These are phyloP conservation scores for Umbelopsis sp. DNA, from an alignment of 192 early-diverging fungal species.

Conservation along the genomic window DNA sequence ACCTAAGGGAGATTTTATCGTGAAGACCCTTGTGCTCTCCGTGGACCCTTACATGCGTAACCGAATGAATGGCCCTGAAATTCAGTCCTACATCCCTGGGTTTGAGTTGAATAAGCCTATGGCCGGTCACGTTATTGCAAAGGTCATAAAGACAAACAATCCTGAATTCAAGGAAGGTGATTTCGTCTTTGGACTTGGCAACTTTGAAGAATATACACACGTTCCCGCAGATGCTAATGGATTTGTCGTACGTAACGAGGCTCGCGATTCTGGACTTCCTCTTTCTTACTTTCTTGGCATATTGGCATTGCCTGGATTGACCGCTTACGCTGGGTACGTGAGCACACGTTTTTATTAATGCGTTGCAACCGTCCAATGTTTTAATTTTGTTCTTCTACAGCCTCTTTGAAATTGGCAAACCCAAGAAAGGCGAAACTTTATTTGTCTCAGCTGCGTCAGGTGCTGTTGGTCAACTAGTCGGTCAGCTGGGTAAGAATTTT, in stretches of 20 bases:
- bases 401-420: slow-evolving; percentile 62
- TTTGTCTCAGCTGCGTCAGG: slow-evolving; percentile 83
- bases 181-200: slow-evolving; percentile 52
- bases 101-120: slow-evolving; percentile 66
- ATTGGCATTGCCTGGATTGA: slow-evolving; percentile 81
- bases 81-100: slow-evolving; percentile 43
- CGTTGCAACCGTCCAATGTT: too few species aligned
- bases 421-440: slow-evolving; percentile 81
- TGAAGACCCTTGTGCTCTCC: slow-evolving; percentile 66
- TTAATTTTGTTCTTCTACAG: slow-evolving; percentile 32
- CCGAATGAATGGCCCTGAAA: slow-evolving; percentile 56
- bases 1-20: slow-evolving; percentile 46
- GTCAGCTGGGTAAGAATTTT: slow-evolving; percentile 76
- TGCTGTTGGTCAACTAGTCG: slow-evolving; percentile 72
- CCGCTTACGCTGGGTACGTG: slow-evolving; percentile 62
- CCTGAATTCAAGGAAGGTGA: slow-evolving; percentile 60
- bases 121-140: slow-evolving; percentile 56
- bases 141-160: slow-evolving; percentile 67
- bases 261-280: slow-evolving; percentile 47
- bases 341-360: not conserved
- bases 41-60: slow-evolving; percentile 78
- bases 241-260: slow-evolving; percentile 38
- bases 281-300: slow-evolving; percentile 62
- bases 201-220: slow-evolving; percentile 61
- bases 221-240: slow-evolving; percentile 37